Base-by-base conservation (phyloP, 1,139 yeast genomes). In the Lodderomyces jiufengensis region DNA sequence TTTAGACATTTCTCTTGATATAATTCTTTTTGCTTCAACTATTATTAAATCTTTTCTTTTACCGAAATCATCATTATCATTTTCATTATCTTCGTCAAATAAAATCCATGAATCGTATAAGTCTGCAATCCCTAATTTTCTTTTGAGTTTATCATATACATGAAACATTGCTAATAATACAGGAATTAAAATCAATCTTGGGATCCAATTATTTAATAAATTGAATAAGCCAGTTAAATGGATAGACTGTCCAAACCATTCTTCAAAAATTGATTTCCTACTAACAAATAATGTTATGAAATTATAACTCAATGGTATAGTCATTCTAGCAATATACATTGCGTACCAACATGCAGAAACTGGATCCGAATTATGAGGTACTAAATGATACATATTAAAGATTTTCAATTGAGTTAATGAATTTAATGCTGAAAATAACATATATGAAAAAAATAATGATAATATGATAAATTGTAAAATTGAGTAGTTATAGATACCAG, bases 241-340 rank as follows among this genome's bases (percentile, higher is more conserved):
- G 51, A 86, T 81, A 14, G 85, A 80, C 45, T 75, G 70, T 13
- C 95, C 95, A 43, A 83, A 71, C 67, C 90, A 84, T 35, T 59
- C 55, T 48, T 76, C 79, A 50, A 76, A 76, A 8, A 63, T 48
- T 39, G 76, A 70, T 11, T 53, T 51, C 11, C 77, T 53, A 18
- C 75, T 66, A 9, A 78, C 68, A 42, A 83, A 70, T 34, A 86
- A 63, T 26, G 85, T 84, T 39, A 85, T 59, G 53, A 84, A 86
- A 56, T 86, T 86, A 61, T 84, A 86, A 24, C 86, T 78, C 45
- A 86, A 66, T 3, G 95, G 95, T 10, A 86, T 80, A 0, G 95
- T 84, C 52, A 86, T 65, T 45, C 95, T 77, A 37, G 92, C 85
- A 24, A 85, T 79, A 51, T 86, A 86, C 50, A 85, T 83, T 18